Evolutionary conservation across 2,329 filamentous ascomycete species (phyloP).

Genomic region (Beauveria medogensis): DNA sequence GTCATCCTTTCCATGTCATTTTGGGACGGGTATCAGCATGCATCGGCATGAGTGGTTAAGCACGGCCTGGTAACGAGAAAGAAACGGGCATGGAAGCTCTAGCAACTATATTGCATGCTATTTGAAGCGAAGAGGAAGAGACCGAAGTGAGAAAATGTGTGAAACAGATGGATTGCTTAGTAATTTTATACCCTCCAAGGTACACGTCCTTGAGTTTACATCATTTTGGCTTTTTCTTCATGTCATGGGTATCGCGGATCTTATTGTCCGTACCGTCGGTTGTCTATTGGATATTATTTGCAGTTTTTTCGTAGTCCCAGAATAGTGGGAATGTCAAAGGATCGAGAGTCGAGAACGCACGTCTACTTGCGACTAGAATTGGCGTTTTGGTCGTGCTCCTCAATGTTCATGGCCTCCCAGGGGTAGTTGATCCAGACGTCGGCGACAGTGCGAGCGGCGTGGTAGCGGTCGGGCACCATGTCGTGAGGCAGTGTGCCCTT

Average conservation of each 20-base stretch:
- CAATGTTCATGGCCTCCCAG: slow-evolving; percentile 93
- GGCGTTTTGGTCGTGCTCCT: slow-evolving; percentile 63
- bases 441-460: slow-evolving; percentile 78
- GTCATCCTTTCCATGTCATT: no score
- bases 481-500: slow-evolving; percentile 76
- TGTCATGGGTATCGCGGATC: slow-evolving; percentile 1
- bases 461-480: slow-evolving; percentile 70
- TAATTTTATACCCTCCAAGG: not conserved
- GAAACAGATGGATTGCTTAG: not conserved
- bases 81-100: not conserved
- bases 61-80: not conserved
- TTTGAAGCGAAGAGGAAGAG: not conserved
- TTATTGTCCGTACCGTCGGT: not conserved
- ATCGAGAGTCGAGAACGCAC: not conserved
- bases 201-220: not conserved
- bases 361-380: not conserved
- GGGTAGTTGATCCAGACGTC: slow-evolving; percentile 99
- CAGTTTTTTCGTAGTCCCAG: not conserved
- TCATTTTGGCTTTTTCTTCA: not conserved
- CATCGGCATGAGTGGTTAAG: not conserved
- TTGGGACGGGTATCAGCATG: not conserved
- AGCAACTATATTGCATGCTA: not conserved
- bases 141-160: not conserved
- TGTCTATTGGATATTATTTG: slow-evolving; percentile 5
- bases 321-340: not conserved